Evolutionary conservation across 345 rosid species (phyloP).

Genomic region (Crucihimalaya himalaica): DNA sequence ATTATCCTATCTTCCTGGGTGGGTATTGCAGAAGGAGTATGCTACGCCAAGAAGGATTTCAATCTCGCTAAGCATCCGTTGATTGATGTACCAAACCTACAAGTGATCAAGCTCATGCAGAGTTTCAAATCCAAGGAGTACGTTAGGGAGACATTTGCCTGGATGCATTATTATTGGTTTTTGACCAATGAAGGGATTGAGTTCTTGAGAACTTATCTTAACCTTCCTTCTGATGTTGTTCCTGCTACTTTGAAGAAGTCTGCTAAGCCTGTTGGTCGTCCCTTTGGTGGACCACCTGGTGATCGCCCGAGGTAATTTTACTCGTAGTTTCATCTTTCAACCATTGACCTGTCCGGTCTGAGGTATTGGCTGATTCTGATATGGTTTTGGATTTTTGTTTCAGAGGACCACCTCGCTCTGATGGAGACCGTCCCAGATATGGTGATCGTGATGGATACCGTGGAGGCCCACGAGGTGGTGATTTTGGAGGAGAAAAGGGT

Average conservation of each 20-base stretch:
- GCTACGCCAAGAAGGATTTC: slow-evolving; percentile 76
- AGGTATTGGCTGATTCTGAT: neutral
- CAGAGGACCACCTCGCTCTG: slow-evolving; percentile 82
- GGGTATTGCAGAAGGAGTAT: slow-evolving; percentile 64
- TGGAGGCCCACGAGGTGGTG: slow-evolving; percentile 86
- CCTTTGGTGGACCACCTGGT: slow-evolving; percentile 72
- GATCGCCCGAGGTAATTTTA: slow-evolving; percentile 63
- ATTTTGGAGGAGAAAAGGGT: slow-evolving; percentile 75
- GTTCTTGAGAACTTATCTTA: slow-evolving; percentile 66
- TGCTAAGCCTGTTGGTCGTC: slow-evolving; percentile 65
- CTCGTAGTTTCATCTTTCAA: neutral
- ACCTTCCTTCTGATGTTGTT: slow-evolving; percentile 74
- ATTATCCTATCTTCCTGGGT: neutral
- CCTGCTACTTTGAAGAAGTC: slow-evolving; percentile 81
- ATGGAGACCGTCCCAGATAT: slow-evolving; percentile 76
- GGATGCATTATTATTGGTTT: slow-evolving; percentile 82
- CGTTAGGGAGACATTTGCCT: slow-evolving; percentile 68
- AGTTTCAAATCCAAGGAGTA: slow-evolving; percentile 77
- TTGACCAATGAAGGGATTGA: slow-evolving; percentile 70
- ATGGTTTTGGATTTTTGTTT: slow-evolving; percentile 13
- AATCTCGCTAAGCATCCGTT: slow-evolving; percentile 72
- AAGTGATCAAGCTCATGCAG: slow-evolving; percentile 87
- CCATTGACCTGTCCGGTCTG: neutral
- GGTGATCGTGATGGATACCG: slow-evolving; percentile 98
- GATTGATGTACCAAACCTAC: slow-evolving; percentile 76